These are phyloP conservation scores for Pseudozyma sp. DNA, from an alignment of 1,284 basidiomycete genomes.

Conservation along the genomic window DNA sequence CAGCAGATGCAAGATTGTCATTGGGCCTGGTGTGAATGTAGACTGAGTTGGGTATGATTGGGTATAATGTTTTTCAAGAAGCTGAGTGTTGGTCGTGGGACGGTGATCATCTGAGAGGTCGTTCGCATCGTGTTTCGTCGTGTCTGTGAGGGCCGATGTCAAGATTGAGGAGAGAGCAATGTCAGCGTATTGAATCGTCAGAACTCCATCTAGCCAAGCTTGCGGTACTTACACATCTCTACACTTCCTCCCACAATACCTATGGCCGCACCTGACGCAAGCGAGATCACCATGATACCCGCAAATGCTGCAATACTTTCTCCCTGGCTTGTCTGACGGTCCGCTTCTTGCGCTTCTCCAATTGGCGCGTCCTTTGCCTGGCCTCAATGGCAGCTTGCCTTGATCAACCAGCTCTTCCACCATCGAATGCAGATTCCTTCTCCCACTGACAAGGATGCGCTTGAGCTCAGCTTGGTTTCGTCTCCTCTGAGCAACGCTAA, in stretches of 20 bases:
- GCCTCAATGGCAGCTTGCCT: slow-evolving; percentile 23
- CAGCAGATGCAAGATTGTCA: background rate
- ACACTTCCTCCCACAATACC: slow-evolving; percentile 36
- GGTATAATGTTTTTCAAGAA: slow-evolving; percentile 3
- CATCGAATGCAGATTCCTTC: slow-evolving; percentile 30
- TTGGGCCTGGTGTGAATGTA: background rate
- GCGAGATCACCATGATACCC: slow-evolving; percentile 40
- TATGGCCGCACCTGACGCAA: slow-evolving; percentile 36
- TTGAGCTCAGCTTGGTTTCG: slow-evolving; percentile 41
- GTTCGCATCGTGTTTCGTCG: slow-evolving; percentile 43
- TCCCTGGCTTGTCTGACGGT: slow-evolving; percentile 16
- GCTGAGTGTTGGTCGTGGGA: background rate
- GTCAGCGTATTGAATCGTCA: too few species aligned
- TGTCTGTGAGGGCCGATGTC: slow-evolving; percentile 4
- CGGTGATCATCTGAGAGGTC: slow-evolving; percentile 26
- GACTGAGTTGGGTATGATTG: slow-evolving; percentile 1
- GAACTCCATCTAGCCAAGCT: background rate
- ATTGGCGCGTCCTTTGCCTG: slow-evolving; percentile 17
- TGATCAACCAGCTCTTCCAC: slow-evolving; percentile 43
- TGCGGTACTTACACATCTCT: slow-evolving; percentile 10
- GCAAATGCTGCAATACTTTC: slow-evolving; percentile 46
- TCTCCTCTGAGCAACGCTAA: slow-evolving; percentile 27
- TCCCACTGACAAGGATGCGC: slow-evolving; percentile 24
- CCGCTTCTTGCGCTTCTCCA: slow-evolving; percentile 28
- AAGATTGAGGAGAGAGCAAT: background rate